Base-by-base conservation (phyloP, 139 green algal species). In the Trebouxia sp. region DNA sequence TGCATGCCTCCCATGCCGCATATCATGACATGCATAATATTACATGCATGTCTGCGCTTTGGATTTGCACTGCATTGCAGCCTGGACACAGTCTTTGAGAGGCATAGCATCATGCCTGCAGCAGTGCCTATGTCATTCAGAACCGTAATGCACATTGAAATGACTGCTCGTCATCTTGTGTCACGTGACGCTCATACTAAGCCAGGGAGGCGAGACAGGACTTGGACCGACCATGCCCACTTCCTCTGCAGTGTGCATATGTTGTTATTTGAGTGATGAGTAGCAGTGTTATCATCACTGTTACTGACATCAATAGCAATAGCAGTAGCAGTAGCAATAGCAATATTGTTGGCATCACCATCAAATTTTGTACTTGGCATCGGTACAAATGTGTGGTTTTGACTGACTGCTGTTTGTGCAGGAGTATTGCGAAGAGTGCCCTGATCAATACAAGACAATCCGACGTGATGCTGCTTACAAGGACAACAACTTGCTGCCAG, bases 381-480 rank as follows among this genome's bases (percentile, higher is more conserved):
- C 7, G 6, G 4, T 3, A 15, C 30, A 76, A 50, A 37, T 24
- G 15, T 22, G 10, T 45, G 26, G n/a, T 45, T 51, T 22, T 28
- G 20, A 15, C 4, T 15, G 14, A 48, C 35, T 26, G 17, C 66
- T 32, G 58, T 37, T 15, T 67, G 11, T 45, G 62, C 75, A 89
- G 84, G 90, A 94, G 78, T 91, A 88, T 17, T 92, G 86, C 65
- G 90, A 92, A 65, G 91, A 93, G 6, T 87, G 81, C 12, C 80
- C 84, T 56, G 66, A 67, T 15, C 75, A 78, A 9, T 83, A 58
- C 26, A 35, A 65, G 42, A 28, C 88, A 0, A 86, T 96, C 14
- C 70, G 58, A 8, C 76, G 92, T 0, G 83, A 92, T 43, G 66
- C 89, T 0, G 10, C 58, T 20, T 50, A 89, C 39, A 35, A 75